These are phyloP conservation scores for Leccinum disarticulatum DNA, from an alignment of 768 basidiomycete genomes.

Conservation along the genomic window DNA sequence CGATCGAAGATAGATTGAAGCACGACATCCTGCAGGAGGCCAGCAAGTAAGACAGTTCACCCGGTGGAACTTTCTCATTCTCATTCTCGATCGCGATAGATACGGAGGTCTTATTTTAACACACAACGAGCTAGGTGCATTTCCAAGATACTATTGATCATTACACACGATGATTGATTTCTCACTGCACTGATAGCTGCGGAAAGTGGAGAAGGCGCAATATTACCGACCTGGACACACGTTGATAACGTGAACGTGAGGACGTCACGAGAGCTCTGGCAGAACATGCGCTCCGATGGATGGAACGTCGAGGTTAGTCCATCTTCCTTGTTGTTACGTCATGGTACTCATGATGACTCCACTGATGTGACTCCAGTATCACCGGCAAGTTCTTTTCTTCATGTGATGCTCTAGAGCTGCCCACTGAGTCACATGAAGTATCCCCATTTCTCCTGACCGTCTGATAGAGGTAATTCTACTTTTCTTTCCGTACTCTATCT, in stretches of 20 bases:
- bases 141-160: background rate
- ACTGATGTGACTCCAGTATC: conserved; percentile 50
- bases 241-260: conserved; percentile 82
- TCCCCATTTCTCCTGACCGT: conserved; percentile 92
- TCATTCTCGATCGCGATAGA: conserved; percentile 38
- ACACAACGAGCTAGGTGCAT: conserved; percentile 85
- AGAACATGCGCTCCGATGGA: conserved; percentile 70
- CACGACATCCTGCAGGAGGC: conserved; percentile 89
- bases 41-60: conserved; percentile 44
- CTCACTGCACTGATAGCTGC: conserved; percentile 34
- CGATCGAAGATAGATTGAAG: conserved; percentile 86
- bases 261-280: conserved; percentile 87
- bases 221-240: conserved; percentile 91
- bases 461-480: conserved; percentile 70
- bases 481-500: background rate
- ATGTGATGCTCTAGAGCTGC: conserved; percentile 12
- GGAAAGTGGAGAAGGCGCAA: conserved; percentile 71
- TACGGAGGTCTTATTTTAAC: conserved; percentile 90
- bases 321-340: background rate
- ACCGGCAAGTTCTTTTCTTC: conserved; percentile 51
- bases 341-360: conserved; percentile 9
- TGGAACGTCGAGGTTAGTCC: conserved; percentile 83
- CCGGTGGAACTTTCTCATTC: background rate
- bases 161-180: conserved; percentile 5
- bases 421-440: conserved; percentile 44